Evolutionary conservation across 1,139 yeast genomes (phyloP).

Genomic region (Suhomyces coccinellae): DNA sequence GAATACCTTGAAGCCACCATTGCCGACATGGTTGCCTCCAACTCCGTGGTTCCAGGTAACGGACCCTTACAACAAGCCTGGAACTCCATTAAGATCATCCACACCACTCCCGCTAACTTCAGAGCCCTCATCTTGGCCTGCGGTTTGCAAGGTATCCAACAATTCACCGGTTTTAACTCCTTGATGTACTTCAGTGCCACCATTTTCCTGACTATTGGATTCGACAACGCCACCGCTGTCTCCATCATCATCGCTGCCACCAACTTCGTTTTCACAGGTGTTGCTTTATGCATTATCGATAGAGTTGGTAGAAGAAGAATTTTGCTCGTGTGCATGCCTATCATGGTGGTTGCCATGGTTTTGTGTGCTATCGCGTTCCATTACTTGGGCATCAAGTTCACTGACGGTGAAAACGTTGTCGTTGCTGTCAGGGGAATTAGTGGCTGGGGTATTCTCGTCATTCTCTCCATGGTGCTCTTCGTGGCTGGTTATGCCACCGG

Average conservation of each 20-base stretch:
- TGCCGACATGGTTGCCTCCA: slow-evolving; percentile 55
- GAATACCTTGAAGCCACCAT: slow-evolving; percentile 59
- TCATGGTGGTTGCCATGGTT: slow-evolving; percentile 74
- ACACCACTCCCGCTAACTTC: slow-evolving; percentile 74
- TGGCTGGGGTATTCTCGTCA: slow-evolving; percentile 86
- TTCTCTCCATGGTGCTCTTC: slow-evolving; percentile 79
- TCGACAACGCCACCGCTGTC: slow-evolving; percentile 84
- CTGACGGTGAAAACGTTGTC: slow-evolving; percentile 42
- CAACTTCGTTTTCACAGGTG: slow-evolving; percentile 78
- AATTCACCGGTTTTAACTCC: slow-evolving; percentile 93
- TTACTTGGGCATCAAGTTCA: slow-evolving; percentile 62
- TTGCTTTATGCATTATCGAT: slow-evolving; percentile 84
- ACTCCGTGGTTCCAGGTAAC: slow-evolving; percentile 64
- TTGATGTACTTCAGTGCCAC: slow-evolving; percentile 92
- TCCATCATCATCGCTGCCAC: slow-evolving; percentile 91
- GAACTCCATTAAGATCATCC: slow-evolving; percentile 68
- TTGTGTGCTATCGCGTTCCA: slow-evolving; percentile 89
- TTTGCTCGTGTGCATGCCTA: slow-evolving; percentile 71
- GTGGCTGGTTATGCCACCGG: slow-evolving; percentile 93
- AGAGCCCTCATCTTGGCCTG: slow-evolving; percentile 88
- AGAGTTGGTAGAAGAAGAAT: slow-evolving; percentile 82
- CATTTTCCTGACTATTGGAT: slow-evolving; percentile 85
- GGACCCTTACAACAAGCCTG: slow-evolving; percentile 54
- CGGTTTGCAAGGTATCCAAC: slow-evolving; percentile 93
- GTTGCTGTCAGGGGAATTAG: slow-evolving; percentile 50